These are phyloP conservation scores for Aspergillus affinis DNA, from an alignment of 495 filamentous ascomycete species.

Conservation along the genomic window DNA sequence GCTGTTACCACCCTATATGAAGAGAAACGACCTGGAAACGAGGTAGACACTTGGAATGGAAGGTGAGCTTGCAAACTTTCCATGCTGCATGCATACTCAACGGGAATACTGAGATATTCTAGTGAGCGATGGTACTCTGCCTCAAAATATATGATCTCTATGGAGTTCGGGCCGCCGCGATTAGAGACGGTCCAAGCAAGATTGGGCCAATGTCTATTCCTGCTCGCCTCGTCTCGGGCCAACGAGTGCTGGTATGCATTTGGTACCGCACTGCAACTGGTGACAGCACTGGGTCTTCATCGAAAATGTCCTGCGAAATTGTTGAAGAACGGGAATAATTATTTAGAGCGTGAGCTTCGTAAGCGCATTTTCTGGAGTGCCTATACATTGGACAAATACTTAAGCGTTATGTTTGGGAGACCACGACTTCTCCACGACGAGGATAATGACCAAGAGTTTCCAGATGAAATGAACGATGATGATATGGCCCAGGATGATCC, in stretches of 20 bases:
- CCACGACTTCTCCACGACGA: conserved; percentile 54
- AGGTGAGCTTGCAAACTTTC: conserved; percentile 24
- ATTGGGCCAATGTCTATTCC: conserved; percentile 45
- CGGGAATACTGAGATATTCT: not conserved
- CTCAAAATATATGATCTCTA: conserved; percentile 40
- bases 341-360: conserved; percentile 41
- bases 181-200: conserved; percentile 47
- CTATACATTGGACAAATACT: conserved; percentile 56
- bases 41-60: conserved; percentile 24
- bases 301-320: conserved; percentile 34
- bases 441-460: conserved; percentile 53
- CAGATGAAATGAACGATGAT: conserved; percentile 53
- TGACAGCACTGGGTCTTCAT: conserved; percentile 46
- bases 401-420: conserved; percentile 55
- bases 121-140: conserved; percentile 47
- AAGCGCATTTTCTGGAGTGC: conserved; percentile 60
- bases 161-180: conserved; percentile 44
- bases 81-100: not conserved
- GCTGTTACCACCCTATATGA: conserved; percentile 41
- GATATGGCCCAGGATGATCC: conserved; percentile 47
- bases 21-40: conserved; percentile 27
- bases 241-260: conserved; percentile 53
- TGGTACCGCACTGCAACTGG: conserved; percentile 46
- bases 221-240: conserved; percentile 46
- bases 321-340: conserved; percentile 31